A percentile compares a stretch with the other conserved stretches of the same genome.
These are phyloP conservation scores for Jamesozyma gamospora DNA, from an alignment of 805 yeast species.

Conservation along the genomic window DNA sequence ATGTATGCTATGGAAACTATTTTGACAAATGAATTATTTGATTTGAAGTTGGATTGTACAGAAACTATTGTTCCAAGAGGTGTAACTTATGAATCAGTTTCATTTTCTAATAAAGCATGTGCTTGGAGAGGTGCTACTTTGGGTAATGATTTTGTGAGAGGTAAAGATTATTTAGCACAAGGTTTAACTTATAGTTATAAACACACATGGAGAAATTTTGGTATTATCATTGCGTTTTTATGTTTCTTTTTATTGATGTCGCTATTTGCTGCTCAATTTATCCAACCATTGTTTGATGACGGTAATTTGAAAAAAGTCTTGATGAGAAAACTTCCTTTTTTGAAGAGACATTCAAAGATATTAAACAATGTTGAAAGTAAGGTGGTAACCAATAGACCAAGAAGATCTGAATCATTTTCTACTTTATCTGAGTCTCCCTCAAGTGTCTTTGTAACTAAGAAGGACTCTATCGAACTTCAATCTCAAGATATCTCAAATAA, in stretches of 20 bases:
- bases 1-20: conserved; percentile 53
- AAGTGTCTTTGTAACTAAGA: not conserved
- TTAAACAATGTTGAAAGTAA: not conserved
- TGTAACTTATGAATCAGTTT: conserved; percentile 35
- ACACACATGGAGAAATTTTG: conserved; percentile 75
- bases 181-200: conserved; percentile 41
- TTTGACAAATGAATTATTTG: conserved; percentile 56
- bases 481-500: not conserved
- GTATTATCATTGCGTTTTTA: conserved; percentile 46
- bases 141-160: conserved; percentile 44
- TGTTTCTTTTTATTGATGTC: conserved; percentile 29
- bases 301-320: conserved; percentile 1
- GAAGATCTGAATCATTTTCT: not conserved
- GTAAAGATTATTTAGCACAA: conserved; percentile 42
- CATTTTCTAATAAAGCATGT: conserved; percentile 39
- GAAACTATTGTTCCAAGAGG: conserved; percentile 54
- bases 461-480: not conserved
- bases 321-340: conserved; percentile 1
- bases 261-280: conserved; percentile 25
- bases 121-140: conserved; percentile 49
- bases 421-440: not conserved
- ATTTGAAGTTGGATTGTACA: conserved; percentile 44
- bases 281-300: conserved; percentile 18
- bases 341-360: not conserved
- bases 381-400: not conserved